Evolutionary conservation across 352 stramenopile species (phyloP).

Genomic region (Globisporangium alternatum): DNA sequence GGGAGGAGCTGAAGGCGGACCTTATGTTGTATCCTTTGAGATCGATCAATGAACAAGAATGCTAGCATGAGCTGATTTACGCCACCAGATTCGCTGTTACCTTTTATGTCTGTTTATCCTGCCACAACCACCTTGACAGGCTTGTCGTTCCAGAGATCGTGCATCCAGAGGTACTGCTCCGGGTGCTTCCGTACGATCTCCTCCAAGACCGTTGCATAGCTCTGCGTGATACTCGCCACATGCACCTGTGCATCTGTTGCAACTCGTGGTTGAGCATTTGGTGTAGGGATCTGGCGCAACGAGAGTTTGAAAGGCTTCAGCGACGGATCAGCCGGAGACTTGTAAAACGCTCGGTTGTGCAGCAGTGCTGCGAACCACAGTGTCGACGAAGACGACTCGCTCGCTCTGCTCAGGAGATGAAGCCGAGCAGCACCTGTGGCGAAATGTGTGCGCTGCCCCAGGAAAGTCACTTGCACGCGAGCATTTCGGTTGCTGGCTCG

Average conservation of each 20-base stretch:
- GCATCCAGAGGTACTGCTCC: conserved; percentile 58
- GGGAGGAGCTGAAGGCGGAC: neutral
- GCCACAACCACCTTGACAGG: neutral
- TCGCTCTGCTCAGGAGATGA: conserved; percentile 23
- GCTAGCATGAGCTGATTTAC: neutral
- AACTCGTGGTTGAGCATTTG: neutral
- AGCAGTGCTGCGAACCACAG: conserved; percentile 51
- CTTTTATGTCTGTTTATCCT: neutral
- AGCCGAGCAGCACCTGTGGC: conserved; percentile 41
- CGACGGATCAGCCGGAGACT: neutral
- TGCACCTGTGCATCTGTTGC: conserved; percentile 6
- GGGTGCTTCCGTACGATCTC: conserved; percentile 26
- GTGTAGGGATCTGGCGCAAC: conserved; percentile 24
- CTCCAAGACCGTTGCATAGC: conserved; percentile 39
- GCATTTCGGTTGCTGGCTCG: conserved; percentile 25
- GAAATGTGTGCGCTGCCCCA: conserved; percentile 38
- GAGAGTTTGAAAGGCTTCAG: conserved; percentile 46
- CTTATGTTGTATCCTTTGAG: neutral
- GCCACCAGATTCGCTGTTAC: neutral
- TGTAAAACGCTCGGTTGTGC: conserved; percentile 32
- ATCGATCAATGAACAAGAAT: neutral
- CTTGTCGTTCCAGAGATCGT: conserved; percentile 40
- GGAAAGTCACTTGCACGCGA: conserved; percentile 33
- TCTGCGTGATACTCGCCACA: conserved; percentile 27
- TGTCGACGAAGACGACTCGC: conserved; percentile 2